Base-by-base conservation (phyloP, 2,329 filamentous ascomycete species). In the Calonectria henricotiae region DNA sequence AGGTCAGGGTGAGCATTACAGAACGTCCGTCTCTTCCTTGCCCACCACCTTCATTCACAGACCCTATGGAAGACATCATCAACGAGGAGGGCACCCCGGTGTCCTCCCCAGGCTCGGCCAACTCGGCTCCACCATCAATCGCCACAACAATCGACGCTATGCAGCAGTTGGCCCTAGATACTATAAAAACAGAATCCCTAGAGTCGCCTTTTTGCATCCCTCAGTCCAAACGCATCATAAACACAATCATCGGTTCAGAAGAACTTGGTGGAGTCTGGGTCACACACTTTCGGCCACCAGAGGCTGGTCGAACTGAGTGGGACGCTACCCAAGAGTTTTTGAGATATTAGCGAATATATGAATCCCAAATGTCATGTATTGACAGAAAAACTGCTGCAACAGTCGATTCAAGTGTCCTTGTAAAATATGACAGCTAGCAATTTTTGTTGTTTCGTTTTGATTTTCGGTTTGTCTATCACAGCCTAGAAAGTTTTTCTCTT, bases 241-340 rank as follows among this genome's bases (percentile, higher is more conserved):
- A 81, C 27, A 69, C 76, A 1, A 23, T 79, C 0, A 79, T 83
- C 20, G 79, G 79, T 1, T 71, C 73, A 1, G 68, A 69, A 4
- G 75, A 78, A 17, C 54, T 73, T 5, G 67, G 67, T 2, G 79
- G 80, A 0, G 73, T 78, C 9, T 81, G 77, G 76, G 51, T 76
- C 0, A 82, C 80, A 2, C 70, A 79, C 32, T 82, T 82, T 17
- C 70, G 73, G 20, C 71, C 78, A 5, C 79, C 79, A 2, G 46
- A 68, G 1, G 73, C 70, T 0, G 77, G 74, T 0, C 63, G 74
- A 27, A 71, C 62, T 2, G 69, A 78, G 37, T 83, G 81, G 81
- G 74, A 77, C 51, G 68, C 80, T 1, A 76, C 65, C 0, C 78
- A 73, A 41, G 77, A 81, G 51, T 81, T 77, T 61, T 23, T 79